Evolutionary conservation across 768 basidiomycete genomes (phyloP).

Genomic region (Cystobasidium onofrii): DNA sequence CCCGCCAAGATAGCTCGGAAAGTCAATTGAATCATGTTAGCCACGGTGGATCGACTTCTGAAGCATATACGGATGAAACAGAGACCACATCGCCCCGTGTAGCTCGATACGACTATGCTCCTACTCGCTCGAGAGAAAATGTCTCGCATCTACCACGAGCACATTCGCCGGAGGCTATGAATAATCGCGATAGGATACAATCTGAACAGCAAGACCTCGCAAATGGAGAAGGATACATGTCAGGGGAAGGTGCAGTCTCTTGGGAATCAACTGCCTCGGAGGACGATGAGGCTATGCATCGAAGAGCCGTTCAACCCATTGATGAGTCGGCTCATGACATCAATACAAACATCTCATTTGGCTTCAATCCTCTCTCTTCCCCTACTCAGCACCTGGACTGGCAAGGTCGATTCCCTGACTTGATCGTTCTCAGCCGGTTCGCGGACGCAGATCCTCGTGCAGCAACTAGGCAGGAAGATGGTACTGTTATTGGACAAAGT

Average conservation of each 20-base stretch:
- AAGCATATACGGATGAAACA: not conserved
- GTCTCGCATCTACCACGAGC: not conserved
- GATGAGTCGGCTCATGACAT: constrained; percentile 18
- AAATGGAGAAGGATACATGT: constrained; percentile 3
- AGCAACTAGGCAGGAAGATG: not conserved
- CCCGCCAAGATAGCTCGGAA: not conserved
- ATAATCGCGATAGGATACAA: not conserved
- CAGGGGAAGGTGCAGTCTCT: constrained; percentile 8
- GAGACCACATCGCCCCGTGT: not conserved
- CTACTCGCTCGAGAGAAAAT: not conserved
- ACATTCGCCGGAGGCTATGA: not conserved
- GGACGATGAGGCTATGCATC: not conserved
- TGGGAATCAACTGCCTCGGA: constrained; percentile 22
- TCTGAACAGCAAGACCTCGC: not conserved
- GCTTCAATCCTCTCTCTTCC: constrained; percentile 26
- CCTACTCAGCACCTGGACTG: constrained; percentile 24
- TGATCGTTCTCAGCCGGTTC: constrained; percentile 9
- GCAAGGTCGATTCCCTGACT: constrained; percentile 26
- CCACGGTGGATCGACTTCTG: not conserved
- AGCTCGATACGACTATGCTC: not conserved
- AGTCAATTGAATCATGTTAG: not conserved
- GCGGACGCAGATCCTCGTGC: not conserved
- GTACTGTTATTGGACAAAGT: not conserved
- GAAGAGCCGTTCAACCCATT: not conserved
- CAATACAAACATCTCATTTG: constrained; percentile 24